phyloP scores from a whole-genome alignment of 306 rosid genomes.

The Citrullus colocynthis region DNA sequence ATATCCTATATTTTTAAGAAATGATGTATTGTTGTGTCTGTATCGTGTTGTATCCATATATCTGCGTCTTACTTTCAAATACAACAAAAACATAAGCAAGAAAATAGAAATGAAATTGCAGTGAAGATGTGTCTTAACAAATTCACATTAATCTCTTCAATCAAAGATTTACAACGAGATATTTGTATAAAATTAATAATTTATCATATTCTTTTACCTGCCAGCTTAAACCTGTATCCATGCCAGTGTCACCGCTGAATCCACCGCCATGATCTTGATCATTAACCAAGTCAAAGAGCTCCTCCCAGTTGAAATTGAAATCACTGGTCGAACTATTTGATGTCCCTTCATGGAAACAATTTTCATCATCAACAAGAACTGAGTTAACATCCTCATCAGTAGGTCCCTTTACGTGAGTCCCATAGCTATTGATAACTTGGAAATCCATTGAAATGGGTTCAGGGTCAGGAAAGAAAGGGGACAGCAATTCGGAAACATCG shows the following conservation, averaged over 20 bases:
- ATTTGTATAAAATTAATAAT: slow-evolving; percentile 4
- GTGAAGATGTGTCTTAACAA: background rate
- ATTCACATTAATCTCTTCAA: background rate
- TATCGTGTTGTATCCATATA: too few relatives aligned
- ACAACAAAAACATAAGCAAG: too few relatives aligned
- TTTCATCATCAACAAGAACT: background rate
- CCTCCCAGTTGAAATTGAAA: background rate
- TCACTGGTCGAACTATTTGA: background rate
- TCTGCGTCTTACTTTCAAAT: too few relatives aligned
- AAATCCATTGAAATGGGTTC: background rate
- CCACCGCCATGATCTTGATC: background rate
- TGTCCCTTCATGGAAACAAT: background rate
- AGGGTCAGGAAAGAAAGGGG: background rate
- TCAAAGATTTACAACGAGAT: background rate
- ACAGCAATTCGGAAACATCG: background rate
- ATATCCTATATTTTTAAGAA: too few relatives aligned
- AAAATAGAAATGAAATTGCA: background rate
- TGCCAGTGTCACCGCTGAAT: slow-evolving; percentile 23
- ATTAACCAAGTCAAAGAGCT: slow-evolving; percentile 13
- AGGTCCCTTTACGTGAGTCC: background rate
- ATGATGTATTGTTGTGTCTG: too few relatives aligned
- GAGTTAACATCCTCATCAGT: slow-evolving; percentile 9
- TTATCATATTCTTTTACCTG: slow-evolving; percentile 20
- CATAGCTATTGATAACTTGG: background rate
- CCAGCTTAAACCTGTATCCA: slow-evolving; percentile 13